phyloP scores from a whole-genome alignment of 176 grass and related monocot species.

The Aegilops umbellulata region DNA sequence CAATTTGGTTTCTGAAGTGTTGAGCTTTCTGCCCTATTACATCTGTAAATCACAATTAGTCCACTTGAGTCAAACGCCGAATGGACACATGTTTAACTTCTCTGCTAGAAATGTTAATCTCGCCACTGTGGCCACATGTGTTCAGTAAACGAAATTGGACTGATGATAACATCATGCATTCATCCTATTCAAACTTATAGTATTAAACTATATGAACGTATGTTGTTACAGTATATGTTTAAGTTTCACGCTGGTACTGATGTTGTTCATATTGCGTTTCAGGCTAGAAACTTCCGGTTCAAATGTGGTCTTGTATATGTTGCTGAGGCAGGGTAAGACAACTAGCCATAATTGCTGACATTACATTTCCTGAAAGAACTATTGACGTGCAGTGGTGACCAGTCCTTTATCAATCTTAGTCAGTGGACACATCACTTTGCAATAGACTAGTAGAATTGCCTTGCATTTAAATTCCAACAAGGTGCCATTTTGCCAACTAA shows the following conservation, averaged over 20 bases:
- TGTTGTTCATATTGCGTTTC: constrained; percentile 31
- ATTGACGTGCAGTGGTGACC: neutral
- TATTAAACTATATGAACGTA: neutral
- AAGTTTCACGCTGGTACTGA: neutral
- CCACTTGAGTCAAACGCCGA: neutral
- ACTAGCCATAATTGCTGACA: constrained; percentile 14
- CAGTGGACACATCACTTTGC: neutral
- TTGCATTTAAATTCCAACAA: constrained; percentile 3
- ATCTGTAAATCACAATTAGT: neutral
- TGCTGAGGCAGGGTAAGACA: constrained; percentile 88
- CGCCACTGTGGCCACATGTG: neutral
- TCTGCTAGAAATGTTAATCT: constrained; percentile 19
- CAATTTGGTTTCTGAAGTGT: neutral
- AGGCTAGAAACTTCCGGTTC: constrained; percentile 98
- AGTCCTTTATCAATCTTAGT: neutral
- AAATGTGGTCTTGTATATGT: constrained; percentile 99
- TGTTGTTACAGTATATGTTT: neutral
- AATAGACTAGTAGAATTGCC: neutral
- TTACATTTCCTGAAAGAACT: constrained; percentile 18
- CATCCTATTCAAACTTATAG: constrained; percentile 16
- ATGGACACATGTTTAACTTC: neutral
- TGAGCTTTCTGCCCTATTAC: neutral
- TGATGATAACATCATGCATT: constrained; percentile 13
- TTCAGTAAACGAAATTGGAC: constrained; percentile 1
- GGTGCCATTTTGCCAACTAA: neutral